Conservation (phyloP, 306 rosid species). For the Pyrus pyrifolia region DNA sequence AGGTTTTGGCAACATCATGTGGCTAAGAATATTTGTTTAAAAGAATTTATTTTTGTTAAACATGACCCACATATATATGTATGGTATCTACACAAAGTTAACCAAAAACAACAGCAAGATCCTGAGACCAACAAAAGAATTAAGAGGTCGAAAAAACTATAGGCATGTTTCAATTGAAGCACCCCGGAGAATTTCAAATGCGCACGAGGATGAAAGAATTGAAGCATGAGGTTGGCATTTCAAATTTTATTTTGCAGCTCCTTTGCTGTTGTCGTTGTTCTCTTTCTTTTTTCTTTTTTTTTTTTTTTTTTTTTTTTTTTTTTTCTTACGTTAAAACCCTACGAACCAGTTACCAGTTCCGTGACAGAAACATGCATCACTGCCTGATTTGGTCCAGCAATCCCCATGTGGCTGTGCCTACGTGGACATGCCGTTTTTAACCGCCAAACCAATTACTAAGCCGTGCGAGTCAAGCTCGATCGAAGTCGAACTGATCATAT, state of each 20-base stretch:
- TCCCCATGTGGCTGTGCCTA: not conserved
- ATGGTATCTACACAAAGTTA: too few species aligned
- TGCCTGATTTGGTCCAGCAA: not conserved
- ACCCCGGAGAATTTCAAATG: not conserved
- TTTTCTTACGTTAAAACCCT: not conserved
- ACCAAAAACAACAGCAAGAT: too few species aligned
- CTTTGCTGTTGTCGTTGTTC: too few species aligned
- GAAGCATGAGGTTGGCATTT: constrained; percentile 6
- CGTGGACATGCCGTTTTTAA: not conserved
- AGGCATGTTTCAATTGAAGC: not conserved
- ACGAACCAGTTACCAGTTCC: not conserved
- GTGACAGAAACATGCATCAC: not conserved
- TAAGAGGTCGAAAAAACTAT: too few species aligned
- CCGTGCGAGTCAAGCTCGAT: not conserved
- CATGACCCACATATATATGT: too few species aligned
- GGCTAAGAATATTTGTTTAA: too few species aligned
- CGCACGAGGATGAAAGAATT: not conserved
- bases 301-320: too few species aligned
- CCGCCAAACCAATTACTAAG: not conserved
- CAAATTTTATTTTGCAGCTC: not conserved
- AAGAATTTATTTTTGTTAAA: too few species aligned
- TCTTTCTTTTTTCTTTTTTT: too few species aligned
- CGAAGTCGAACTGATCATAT: not conserved
- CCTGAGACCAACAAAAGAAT: too few species aligned
- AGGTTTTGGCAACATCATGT: too few species aligned